These are phyloP conservation scores for Colletotrichum chrysophilum DNA, from an alignment of 2,329 filamentous ascomycete species.

Conservation along the genomic window DNA sequence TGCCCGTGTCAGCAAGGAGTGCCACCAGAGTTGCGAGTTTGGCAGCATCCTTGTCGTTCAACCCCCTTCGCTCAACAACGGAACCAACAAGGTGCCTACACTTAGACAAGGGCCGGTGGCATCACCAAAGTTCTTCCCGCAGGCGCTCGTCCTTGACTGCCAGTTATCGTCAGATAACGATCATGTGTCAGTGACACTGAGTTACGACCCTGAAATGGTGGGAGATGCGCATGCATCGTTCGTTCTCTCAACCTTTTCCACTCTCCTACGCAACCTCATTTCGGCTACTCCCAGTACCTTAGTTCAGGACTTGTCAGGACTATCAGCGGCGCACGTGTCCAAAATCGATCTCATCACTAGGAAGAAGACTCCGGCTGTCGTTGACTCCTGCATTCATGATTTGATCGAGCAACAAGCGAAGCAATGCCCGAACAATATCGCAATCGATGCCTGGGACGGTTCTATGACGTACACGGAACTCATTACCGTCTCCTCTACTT, in stretches of 20 bases:
- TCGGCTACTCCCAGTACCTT: background rate
- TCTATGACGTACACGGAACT: conserved; percentile 21
- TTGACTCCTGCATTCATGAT: background rate
- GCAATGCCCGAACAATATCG: background rate
- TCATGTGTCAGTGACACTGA: background rate
- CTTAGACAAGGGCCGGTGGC: background rate
- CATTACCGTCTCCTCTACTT: conserved; percentile 5
- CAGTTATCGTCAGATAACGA: background rate
- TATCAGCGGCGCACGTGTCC: background rate
- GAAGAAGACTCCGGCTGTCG: background rate
- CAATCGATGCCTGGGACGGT: conserved; percentile 14
- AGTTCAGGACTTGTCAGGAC: background rate
- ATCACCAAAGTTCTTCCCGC: background rate
- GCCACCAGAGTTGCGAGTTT: conserved; percentile 26
- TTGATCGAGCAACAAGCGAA: background rate
- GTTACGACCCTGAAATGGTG: background rate
- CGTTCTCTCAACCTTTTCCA: background rate
- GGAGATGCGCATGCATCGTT: background rate
- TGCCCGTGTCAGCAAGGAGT: conserved; percentile 18
- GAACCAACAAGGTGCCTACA: background rate
- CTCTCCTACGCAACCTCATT: background rate
- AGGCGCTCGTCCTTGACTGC: background rate
- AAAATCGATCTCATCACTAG: background rate
- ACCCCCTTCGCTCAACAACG: background rate
- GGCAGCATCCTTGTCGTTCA: conserved; percentile 34